Evolutionary conservation across 2,329 filamentous ascomycete species (phyloP).

Genomic region (Sphaerulina populicola): DNA sequence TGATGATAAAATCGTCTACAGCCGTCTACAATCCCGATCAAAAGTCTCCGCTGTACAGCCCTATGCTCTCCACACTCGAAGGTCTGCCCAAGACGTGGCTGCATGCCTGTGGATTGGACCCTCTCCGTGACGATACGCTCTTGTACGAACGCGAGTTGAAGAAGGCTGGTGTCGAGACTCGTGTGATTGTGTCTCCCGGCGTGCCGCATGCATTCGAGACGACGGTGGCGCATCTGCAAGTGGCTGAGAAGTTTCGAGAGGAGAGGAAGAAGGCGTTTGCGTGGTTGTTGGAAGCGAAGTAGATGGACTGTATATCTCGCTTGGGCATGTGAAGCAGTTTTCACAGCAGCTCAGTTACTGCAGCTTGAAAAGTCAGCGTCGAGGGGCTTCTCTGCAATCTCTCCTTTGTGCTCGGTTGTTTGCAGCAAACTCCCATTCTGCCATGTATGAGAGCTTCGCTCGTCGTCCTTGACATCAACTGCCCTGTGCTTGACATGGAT

Average conservation of each 20-base stretch:
- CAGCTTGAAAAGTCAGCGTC: too few species aligned
- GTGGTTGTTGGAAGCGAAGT: constrained; percentile 22
- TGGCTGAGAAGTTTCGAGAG: constrained; percentile 21
- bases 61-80: constrained; percentile 19
- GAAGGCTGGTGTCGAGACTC: constrained; percentile 37
- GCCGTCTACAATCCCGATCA: constrained; percentile 3
- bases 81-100: constrained; percentile 41
- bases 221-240: constrained; percentile 23
- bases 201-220: constrained; percentile 27
- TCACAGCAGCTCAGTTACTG: too few species aligned
- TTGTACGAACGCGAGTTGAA: constrained; percentile 40
- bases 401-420: too few species aligned
- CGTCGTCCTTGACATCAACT: too few species aligned
- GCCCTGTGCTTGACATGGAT: too few species aligned
- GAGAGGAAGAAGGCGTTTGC: constrained; percentile 27
- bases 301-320: too few species aligned
- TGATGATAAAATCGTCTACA: constrained; percentile 30
- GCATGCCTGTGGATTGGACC: constrained; percentile 41
- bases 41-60: background rate
- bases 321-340: too few species aligned
- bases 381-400: too few species aligned
- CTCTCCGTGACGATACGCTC: constrained; percentile 43
- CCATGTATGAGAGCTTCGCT: too few species aligned
- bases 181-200: constrained; percentile 36
- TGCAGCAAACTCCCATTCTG: too few species aligned